Evolutionary conservation across 306 rosid species (phyloP).

Genomic region (Sechiopsis laciniata): DNA sequence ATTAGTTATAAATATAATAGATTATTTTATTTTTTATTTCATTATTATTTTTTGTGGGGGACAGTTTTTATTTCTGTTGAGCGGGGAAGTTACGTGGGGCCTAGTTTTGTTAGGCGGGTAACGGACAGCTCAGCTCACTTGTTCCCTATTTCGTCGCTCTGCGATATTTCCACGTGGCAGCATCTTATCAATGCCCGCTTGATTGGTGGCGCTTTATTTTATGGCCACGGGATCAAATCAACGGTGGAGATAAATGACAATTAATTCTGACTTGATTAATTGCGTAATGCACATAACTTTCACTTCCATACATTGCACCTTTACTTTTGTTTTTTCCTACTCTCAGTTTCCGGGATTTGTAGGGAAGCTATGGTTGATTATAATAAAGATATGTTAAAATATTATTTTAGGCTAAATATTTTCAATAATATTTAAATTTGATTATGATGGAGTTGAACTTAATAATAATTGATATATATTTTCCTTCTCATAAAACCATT

Average conservation of each 20-base stretch:
- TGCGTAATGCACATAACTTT: background rate
- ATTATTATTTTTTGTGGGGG: constrained; percentile 20
- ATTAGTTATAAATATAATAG: too few relatives aligned
- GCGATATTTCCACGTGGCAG: constrained; percentile 20
- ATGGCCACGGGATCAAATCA: background rate
- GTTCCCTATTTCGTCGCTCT: constrained; percentile 20
- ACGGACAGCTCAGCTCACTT: constrained; percentile 31
- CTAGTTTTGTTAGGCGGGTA: constrained; percentile 33
- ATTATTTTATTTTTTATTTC: background rate
- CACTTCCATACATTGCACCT: background rate
- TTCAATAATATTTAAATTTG: too few relatives aligned
- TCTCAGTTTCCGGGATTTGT: background rate
- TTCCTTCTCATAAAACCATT: too few relatives aligned
- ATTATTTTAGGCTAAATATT: too few relatives aligned
- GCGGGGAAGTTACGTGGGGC: constrained; percentile 28
- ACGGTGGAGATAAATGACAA: background rate
- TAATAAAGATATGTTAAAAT: too few relatives aligned
- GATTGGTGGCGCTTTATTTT: background rate
- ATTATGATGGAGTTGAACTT: too few relatives aligned
- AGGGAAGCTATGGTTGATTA: background rate
- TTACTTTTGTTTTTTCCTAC: background rate
- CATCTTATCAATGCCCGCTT: background rate
- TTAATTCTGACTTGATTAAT: background rate
- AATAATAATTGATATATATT: too few relatives aligned
- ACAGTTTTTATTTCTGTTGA: constrained; percentile 31